Conservation (phyloP, 495 filamentous ascomycete species). For the Parmelia sp. region DNA sequence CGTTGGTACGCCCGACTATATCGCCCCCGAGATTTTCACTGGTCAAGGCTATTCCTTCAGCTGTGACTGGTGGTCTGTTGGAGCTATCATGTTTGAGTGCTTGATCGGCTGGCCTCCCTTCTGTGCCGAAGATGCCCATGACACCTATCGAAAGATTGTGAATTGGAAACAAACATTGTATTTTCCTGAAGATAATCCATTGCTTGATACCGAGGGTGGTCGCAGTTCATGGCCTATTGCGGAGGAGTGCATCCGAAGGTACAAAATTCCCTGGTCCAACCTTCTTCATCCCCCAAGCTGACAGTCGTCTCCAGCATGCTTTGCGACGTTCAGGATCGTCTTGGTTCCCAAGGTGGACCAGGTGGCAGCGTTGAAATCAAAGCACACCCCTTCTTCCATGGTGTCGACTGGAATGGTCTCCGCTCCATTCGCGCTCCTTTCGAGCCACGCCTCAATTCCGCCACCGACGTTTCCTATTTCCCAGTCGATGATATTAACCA, state of each 20-base stretch:
- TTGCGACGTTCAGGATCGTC: slow-evolving; percentile 82
- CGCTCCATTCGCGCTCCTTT: slow-evolving; percentile 91
- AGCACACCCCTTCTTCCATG: slow-evolving; percentile 88
- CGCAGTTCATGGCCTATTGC: slow-evolving; percentile 56
- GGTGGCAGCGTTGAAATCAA: slow-evolving; percentile 85
- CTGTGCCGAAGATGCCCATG: slow-evolving; percentile 93
- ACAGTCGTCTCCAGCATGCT: slow-evolving; percentile 66
- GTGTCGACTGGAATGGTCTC: slow-evolving; percentile 86
- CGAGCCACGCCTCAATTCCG: slow-evolving; percentile 83
- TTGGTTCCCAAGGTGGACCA: slow-evolving; percentile 59
- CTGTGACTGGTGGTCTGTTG: slow-evolving; percentile 98
- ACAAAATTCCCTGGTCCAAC: slow-evolving; percentile 25
- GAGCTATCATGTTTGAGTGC: slow-evolving; percentile 99
- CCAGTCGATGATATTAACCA: slow-evolving; percentile 96
- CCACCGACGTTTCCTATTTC: slow-evolving; percentile 97
- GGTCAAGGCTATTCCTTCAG: slow-evolving; percentile 91
- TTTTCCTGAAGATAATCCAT: slow-evolving; percentile 89
- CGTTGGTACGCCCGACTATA: slow-evolving; percentile 97
- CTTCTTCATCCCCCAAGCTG: neutral
- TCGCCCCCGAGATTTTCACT: slow-evolving; percentile 96
- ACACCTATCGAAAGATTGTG: slow-evolving; percentile 98
- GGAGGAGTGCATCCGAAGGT: slow-evolving; percentile 82
- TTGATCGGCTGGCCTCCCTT: slow-evolving; percentile 98
- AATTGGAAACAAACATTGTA: slow-evolving; percentile 94
- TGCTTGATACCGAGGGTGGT: slow-evolving; percentile 33